A percentile compares a stretch with the other conserved stretches of the same genome.
Conservation (phyloP, 768 basidiomycete genomes). For the Coprinopsis strossmayeri region DNA sequence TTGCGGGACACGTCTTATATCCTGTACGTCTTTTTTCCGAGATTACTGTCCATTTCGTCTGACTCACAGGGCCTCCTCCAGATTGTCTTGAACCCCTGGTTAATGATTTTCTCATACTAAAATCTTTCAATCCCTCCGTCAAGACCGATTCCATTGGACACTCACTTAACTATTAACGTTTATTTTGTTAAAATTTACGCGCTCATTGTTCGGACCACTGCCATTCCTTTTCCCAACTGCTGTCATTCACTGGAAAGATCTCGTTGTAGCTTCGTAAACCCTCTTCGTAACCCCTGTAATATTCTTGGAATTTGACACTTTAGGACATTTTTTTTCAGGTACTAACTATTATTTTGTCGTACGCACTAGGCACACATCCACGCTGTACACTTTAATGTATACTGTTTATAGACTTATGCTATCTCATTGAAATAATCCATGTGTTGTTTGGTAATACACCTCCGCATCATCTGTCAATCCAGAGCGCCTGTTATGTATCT, state of each 20-base stretch:
- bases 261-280: neutral
- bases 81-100: conserved; percentile 86
- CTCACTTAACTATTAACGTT: neutral
- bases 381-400: neutral
- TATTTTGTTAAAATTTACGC: too few species aligned
- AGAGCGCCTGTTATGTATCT: too few species aligned
- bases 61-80: conserved; percentile 16
- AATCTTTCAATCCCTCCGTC: neutral
- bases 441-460: too few species aligned
- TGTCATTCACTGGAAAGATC: too few species aligned
- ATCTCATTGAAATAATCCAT: too few species aligned
- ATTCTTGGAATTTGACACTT: neutral
- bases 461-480: too few species aligned
- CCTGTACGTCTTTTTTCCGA: conserved; percentile 48
- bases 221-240: too few species aligned
- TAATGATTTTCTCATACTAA: conserved; percentile 76
- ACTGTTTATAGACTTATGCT: neutral
- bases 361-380: neutral
- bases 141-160: neutral
- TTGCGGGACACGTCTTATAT: conserved; percentile 62
- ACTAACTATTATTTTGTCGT: neutral
- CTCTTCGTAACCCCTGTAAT: neutral
- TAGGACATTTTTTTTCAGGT: neutral
- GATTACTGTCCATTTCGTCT: too few species aligned
- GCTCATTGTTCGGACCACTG: too few species aligned